These are phyloP conservation scores for Oryza officinalis DNA, from an alignment of 176 grass and related monocot genomes.

Conservation along the genomic window DNA sequence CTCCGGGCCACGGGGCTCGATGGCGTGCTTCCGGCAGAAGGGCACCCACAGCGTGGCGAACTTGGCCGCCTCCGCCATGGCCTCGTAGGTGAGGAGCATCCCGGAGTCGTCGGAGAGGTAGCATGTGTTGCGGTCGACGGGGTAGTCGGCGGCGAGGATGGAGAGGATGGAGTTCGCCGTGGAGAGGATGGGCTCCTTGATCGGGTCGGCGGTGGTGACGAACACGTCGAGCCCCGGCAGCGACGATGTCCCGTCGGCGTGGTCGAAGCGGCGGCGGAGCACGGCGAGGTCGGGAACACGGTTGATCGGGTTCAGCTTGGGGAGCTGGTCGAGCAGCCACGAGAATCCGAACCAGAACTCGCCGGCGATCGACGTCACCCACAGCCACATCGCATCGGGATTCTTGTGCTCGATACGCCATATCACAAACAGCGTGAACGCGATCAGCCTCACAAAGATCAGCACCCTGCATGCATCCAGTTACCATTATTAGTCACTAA, in stretches of 20 bases:
- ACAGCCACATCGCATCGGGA: constrained; percentile 88
- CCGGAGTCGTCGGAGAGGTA: constrained; percentile 94
- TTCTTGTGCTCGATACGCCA: constrained; percentile 84
- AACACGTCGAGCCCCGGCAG: constrained; percentile 85
- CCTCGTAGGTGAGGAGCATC: constrained; percentile 82
- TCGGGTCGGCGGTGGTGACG: constrained; percentile 79
- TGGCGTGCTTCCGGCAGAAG: constrained; percentile 87
- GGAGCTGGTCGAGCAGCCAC: constrained; percentile 84
- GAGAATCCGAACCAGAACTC: constrained; percentile 98
- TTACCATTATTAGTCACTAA: background rate
- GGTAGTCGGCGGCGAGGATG: constrained; percentile 92
- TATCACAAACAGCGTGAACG: constrained; percentile 67
- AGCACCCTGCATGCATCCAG: constrained; percentile 53
- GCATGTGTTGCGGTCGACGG: constrained; percentile 67
- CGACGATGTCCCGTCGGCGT: constrained; percentile 51
- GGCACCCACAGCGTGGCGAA: constrained; percentile 88
- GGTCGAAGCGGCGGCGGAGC: constrained; percentile 73
- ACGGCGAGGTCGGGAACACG: constrained; percentile 65
- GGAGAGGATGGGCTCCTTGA: constrained; percentile 86
- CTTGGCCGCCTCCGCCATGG: constrained; percentile 73
- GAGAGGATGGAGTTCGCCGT: constrained; percentile 93
- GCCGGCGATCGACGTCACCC: constrained; percentile 83
- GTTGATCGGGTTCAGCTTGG: constrained; percentile 87
- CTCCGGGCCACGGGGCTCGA: constrained; percentile 72
- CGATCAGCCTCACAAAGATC: constrained; percentile 66